Percentiles rank a stretch among this genome's conserved stretches.
These are phyloP conservation scores for Oryza punctata DNA, from an alignment of 176 grass and related monocot species.

Conservation along the genomic window DNA sequence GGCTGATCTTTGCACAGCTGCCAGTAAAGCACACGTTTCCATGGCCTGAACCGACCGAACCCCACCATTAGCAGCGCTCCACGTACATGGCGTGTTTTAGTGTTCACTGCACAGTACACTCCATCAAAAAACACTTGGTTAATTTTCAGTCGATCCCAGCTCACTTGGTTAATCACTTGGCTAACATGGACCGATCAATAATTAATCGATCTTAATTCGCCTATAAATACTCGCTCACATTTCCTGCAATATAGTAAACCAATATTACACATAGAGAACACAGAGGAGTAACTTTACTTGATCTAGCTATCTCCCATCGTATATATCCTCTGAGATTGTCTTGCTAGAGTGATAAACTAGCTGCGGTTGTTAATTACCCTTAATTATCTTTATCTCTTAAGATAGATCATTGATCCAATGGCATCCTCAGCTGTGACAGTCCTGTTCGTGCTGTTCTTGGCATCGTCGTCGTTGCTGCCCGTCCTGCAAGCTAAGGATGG, in stretches of 20 bases:
- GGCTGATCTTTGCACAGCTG: too few species aligned
- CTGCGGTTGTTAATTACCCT: too few species aligned
- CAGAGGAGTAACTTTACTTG: too few species aligned
- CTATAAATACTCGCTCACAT: too few species aligned
- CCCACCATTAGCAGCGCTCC: not conserved
- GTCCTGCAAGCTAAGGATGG: constrained; percentile 24
- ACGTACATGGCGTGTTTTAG: not conserved
- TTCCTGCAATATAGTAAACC: too few species aligned
- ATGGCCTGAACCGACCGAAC: not conserved
- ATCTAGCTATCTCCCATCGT: too few species aligned
- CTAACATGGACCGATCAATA: not conserved
- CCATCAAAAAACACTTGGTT: not conserved
- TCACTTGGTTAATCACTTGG: not conserved
- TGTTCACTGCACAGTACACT: not conserved
- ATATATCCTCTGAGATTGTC: too few species aligned
- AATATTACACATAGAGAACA: too few species aligned
- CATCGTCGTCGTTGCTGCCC: not conserved
- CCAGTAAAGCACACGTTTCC: not conserved
- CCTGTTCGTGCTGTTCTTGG: not conserved
- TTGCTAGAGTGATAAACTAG: too few species aligned
- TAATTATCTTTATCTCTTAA: too few species aligned
- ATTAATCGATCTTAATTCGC: not conserved
- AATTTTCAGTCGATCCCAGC: not conserved
- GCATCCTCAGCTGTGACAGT: constrained; percentile 16
- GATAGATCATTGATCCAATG: not conserved